Percentiles rank a stretch among this genome's conserved stretches.
Conservation (phyloP, 495 filamentous ascomycete genomes). For the Hapsidospora chrysogenum region DNA sequence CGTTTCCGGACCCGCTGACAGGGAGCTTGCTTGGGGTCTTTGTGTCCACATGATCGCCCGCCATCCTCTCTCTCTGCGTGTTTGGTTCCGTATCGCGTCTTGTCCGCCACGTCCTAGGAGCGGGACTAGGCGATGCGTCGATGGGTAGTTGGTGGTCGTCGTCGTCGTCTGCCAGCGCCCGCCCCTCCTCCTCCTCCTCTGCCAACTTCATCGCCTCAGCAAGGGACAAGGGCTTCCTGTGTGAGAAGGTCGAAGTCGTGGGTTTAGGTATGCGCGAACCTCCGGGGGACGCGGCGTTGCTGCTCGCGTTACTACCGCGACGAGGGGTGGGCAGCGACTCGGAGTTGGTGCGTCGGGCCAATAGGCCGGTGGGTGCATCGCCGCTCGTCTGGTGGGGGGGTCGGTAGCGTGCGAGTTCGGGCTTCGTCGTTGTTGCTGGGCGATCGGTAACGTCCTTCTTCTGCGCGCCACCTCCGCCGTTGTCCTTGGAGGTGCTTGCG, state of each 20-base stretch:
- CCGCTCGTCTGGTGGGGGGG: neutral
- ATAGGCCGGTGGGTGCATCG: neutral
- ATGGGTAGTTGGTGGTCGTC: constrained; percentile 8
- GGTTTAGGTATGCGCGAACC: constrained; percentile 24
- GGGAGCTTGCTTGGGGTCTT: constrained; percentile 6
- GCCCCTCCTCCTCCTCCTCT: constrained; percentile 19
- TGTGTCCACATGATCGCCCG: neutral
- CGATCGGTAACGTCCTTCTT: too few species aligned
- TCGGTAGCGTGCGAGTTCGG: neutral
- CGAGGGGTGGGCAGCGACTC: neutral
- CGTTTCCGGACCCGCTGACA: too few species aligned
- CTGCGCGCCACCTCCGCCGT: neutral
- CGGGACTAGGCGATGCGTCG: constrained; percentile 29
- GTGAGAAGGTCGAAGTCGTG: constrained; percentile 10
- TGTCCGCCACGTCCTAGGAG: constrained; percentile 19
- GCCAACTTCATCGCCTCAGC: constrained; percentile 25
- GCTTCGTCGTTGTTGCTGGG: too few species aligned
- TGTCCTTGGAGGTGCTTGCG: neutral
- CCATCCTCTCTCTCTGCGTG: constrained; percentile 1
- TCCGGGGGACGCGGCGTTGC: constrained; percentile 9
- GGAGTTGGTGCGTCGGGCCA: neutral
- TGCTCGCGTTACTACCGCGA: neutral
- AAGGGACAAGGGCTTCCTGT: constrained; percentile 15
- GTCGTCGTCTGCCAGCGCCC: neutral
- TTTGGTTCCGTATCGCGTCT: constrained; percentile 12